Base-by-base conservation (phyloP, 352 stramenopile genomes). In the Phytopythium helicoides region DNA sequence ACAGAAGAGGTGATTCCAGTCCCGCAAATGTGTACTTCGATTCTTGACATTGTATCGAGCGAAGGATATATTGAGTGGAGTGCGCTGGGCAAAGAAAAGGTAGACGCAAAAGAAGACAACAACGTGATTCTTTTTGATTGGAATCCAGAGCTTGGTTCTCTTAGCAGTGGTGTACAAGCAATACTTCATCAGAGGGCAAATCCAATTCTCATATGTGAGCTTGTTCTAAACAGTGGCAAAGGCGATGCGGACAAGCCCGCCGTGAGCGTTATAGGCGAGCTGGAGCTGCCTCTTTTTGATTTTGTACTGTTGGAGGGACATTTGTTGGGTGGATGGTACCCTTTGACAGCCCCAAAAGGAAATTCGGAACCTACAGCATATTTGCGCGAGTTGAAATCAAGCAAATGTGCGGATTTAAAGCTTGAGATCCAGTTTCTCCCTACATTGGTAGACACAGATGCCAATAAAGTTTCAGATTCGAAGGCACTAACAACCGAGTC, bases 351-450 rank as follows among this genome's bases (percentile, higher is more conserved):
- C n/a, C 21, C 25, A 0, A 22, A 37, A 11, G 16, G 23, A 6
- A 14, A 33, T 14, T 16, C 12, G 1, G 6, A 7, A 42, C 12
- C 37, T 26, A 22, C 19, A 23, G 1, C 16, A 15, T 41, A 36
- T 63, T 21, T 34, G 6, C 15, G 35, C 8, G 11, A 10, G 28
- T 33, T 9, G 28, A 10, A 9, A 5, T 9, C 46, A 12, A 1
- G 22, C 14, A 26, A 41, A 22, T 19, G 73, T 10, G 64, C 59
- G 10, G 64, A 69, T 33, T 35, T 76, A 16, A 60, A 67, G 12
- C 18, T 81, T 1, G 69, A 84, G 47, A 22, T 84, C 1, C 73
- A 84, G 42, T 81, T 76, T 42, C 28, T 84, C 6, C 69, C 69
- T 15, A 40, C 33, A 4, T 16, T 63, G 15, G 3, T 18, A 38